Evolutionary conservation across 805 yeast genomes (phyloP), one percentile per base, ranked within the genome.

Genomic region (Metschnikowia cubensis): DNA sequence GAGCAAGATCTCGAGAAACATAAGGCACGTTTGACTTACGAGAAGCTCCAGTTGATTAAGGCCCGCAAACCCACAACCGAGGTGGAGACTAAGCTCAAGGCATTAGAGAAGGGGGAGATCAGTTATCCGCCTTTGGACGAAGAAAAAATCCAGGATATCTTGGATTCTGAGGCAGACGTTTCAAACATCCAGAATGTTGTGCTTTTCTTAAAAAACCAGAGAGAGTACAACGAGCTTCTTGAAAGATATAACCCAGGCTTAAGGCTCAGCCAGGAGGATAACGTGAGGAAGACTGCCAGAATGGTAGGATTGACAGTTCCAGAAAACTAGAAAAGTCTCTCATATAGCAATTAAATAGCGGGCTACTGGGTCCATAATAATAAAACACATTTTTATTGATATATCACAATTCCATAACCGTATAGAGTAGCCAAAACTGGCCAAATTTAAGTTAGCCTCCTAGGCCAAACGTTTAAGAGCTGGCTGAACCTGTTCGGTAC

Each of bases 161-260:
- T 53, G 25, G 59, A 51, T 31, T 43, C 53, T 2, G 45, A 47
- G 29, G 42, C 49, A 2, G 59, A 57, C 17, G 20, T 46, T 4
- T 46, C 42, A 33, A 83, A 84, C 59, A 67, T 85, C 42, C 57
- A 64, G n/a, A 90, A 87, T 60, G 76, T 87, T 13, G 70, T 80
- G 4, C 70, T 75, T 8, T 92, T 81, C 62, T 69, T 92, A 47
- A 73, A 75, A 46, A 81, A 84, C 54, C 97, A 92, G 66, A 75
- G 94, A 55, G 81, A 75, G 11, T 92, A 89, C 68, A 82, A 81
- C 52, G 91, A 84, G 56, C 74, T 92, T 43, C 73, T 91, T 40
- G 94, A 87, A 57, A 77, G 96, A 57, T 94, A 92, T 67, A 89
- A 91, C 60, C 92, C 96, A 3, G 94, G 96, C 2, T 73, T 85